These are phyloP conservation scores for Umbelopsis ramanniana DNA, from an alignment of 192 early-diverging fungal genomes.

Conservation along the genomic window DNA sequence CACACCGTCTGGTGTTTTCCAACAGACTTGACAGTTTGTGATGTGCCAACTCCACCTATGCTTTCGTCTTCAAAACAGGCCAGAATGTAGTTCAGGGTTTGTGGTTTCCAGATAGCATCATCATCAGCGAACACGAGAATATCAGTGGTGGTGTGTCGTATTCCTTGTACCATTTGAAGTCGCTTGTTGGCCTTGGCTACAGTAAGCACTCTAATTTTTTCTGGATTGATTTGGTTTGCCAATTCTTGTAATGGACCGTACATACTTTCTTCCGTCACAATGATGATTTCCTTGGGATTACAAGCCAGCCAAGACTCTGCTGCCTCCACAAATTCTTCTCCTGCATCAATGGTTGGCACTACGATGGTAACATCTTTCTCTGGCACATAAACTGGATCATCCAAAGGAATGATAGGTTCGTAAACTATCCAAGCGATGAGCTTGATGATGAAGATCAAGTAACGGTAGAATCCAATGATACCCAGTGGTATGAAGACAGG, in stretches of 20 bases:
- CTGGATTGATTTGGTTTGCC: slow-evolving; percentile 50
- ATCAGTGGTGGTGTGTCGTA: slow-evolving; percentile 58
- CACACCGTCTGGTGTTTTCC: slow-evolving; percentile 54
- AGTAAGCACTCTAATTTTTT: slow-evolving; percentile 49
- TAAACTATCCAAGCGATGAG: slow-evolving; percentile 57
- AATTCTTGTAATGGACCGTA: slow-evolving; percentile 46
- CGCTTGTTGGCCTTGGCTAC: slow-evolving; percentile 55
- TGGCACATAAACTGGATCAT: slow-evolving; percentile 47
- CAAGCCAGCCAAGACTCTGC: slow-evolving; percentile 53
- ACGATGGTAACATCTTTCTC: slow-evolving; percentile 61
- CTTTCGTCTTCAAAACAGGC: slow-evolving; percentile 62
- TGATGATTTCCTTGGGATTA: slow-evolving; percentile 62
- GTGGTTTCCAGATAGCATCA: slow-evolving; percentile 60
- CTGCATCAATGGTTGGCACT: slow-evolving; percentile 66
- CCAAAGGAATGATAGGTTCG: slow-evolving; percentile 51
- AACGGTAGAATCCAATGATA: slow-evolving; percentile 62
- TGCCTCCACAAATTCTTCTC: slow-evolving; percentile 61
- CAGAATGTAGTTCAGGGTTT: slow-evolving; percentile 56
- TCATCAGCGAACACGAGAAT: slow-evolving; percentile 65
- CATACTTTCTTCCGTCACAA: slow-evolving; percentile 52
- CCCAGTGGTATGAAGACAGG: slow-evolving; percentile 63
- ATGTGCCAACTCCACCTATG: slow-evolving; percentile 63
- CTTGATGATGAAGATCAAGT: slow-evolving; percentile 62
- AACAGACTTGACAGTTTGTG: slow-evolving; percentile 53
- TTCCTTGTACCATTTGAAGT: slow-evolving; percentile 61